Base-by-base conservation (phyloP, 257 asterid genomes). In the Nicotiana paniculata region DNA sequence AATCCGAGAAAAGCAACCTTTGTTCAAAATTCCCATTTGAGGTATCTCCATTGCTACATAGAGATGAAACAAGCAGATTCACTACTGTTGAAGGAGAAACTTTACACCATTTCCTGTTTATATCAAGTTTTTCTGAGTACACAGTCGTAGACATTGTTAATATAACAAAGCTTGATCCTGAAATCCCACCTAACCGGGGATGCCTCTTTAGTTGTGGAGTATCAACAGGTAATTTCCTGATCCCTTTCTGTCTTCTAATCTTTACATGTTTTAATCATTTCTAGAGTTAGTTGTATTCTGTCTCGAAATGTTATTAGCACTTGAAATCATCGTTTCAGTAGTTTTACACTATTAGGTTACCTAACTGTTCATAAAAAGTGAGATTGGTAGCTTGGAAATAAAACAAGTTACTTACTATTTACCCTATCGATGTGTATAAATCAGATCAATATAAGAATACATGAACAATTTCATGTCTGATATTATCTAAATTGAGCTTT, bases 171-270 rank as follows among this genome's bases (percentile, higher is more conserved):
- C 66, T 91, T 17, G 96, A 89, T 79, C 81, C 91, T 5, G 58
- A 84, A 4, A 85, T 94, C 81, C 97, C 99, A 3, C 97, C 99
- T 6, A 84, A 91, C 84, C 81, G 87, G 85, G 98, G 94, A 46
- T 94, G 97, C 86, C 99, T 96, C 63, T 89, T 96, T 0, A 92
- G 97, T 65, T 96, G 99, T 89, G 99, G 99, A 35, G 94, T 87
- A n/a, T 91, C 99, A 8, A 89, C 98, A 17, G 99, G 99, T 96
- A 88, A 39, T 46, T 2, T 85, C 55, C 16, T 53, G 58, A 53
- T 32, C 58, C 58, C 6, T 6, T 12, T 53, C 54, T n/a, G 21
- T 48, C 18, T n/a, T 55, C 51, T 75, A 21, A 24, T 17, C 9
- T 37, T 79, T 53, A 3, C n/a, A 6, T 63, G 33, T 13, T 26